Evolutionary conservation across 768 basidiomycete genomes (phyloP).

Genomic region (Boletus sp.): DNA sequence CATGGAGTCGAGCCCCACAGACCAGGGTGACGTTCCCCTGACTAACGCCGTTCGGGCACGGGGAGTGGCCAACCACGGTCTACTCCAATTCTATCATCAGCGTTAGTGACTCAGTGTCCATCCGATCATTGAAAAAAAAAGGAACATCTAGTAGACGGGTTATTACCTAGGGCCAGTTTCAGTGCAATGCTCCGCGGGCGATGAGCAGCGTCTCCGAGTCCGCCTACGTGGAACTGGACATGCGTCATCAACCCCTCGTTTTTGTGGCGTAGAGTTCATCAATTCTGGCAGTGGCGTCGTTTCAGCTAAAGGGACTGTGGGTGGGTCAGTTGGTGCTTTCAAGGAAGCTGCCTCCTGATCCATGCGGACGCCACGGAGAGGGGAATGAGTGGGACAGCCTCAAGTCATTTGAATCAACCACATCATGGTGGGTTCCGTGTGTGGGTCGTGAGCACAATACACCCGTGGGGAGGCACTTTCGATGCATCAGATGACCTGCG

Average conservation of each 20-base stretch:
- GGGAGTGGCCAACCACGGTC: background rate
- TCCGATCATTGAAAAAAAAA: background rate
- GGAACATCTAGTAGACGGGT: background rate
- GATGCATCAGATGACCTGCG: background rate
- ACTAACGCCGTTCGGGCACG: background rate
- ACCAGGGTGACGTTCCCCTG: background rate
- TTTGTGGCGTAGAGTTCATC: background rate
- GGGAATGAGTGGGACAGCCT: background rate
- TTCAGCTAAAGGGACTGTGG: background rate
- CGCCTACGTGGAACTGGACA: background rate
- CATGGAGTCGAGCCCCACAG: background rate
- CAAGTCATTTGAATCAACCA: background rate
- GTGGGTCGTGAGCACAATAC: background rate
- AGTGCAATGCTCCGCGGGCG: background rate
- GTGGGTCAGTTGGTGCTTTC: background rate
- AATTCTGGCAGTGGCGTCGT: background rate
- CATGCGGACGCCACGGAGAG: background rate
- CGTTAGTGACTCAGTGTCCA: background rate
- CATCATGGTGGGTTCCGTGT: background rate
- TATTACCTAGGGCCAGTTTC: background rate
- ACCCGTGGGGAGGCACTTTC: background rate
- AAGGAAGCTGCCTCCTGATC: background rate
- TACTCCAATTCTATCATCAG: background rate
- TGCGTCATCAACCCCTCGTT: background rate
- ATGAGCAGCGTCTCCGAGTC: background rate